Evolutionary conservation across 2,329 filamentous ascomycete genomes (phyloP), one percentile per base, ranked within the genome.

Genomic region (Cryphonectria parasitica): DNA sequence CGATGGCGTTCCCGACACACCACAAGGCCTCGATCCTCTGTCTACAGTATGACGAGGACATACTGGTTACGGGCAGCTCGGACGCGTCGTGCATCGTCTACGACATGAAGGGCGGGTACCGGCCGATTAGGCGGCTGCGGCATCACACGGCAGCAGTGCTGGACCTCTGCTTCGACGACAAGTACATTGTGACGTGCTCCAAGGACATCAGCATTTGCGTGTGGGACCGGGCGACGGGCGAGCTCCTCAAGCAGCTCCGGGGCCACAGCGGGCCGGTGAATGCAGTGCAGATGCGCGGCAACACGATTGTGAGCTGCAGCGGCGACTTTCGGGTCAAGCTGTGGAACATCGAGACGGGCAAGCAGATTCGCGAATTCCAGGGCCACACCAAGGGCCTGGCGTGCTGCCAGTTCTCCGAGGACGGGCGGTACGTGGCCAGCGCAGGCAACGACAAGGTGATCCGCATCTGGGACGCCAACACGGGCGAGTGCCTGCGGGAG

Each of bases 371-470:
- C 77, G 94, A 98, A 80, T 97, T 99, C 78, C 84, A 88, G 7
- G 94, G 93, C 69, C 94, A 97, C 80, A 96, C 94, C 79, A 95
- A 97, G 78, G 96, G 96, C 10, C 88, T 99, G 43, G 96, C 96
- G 3, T 98, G 96, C 80, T 94, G 96, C 68, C 96, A 99, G 79
- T 98, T 98, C 80, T 95, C 92, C 56, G 94, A 98, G 76, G 95
- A 99, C 78, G 94, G 94, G n/a, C 91, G 92, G 67, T 96, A 92
- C 74, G 94, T 99, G 64, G 92, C 97, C 64, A 96, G 94, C 25
- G 96, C 96, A 13, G 96, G 96, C 62, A 99, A 98, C 78, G 96
- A 98, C 82, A 92, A 95, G 80, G 90, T 94, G 64, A 98, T 98
- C 73, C 96, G 97, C 79, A 93, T 98, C 78, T 99, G 97, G 88